Conservation (phyloP, 345 rosid genomes). For the Populus deltoides region DNA sequence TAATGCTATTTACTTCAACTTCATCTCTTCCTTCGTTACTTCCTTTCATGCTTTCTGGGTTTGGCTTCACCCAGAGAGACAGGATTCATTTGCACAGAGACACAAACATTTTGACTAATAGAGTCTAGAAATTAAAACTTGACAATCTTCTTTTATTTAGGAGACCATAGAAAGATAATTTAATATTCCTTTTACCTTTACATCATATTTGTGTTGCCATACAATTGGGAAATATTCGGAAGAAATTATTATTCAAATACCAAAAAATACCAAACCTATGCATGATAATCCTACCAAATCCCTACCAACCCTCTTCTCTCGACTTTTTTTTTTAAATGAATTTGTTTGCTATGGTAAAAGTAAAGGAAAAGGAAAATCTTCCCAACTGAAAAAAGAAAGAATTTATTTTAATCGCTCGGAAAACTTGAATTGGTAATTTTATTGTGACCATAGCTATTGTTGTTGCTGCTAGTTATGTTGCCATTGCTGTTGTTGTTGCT, state of each 20-base stretch:
- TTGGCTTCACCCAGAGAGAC: not conserved
- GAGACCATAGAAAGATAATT: not conserved
- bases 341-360: not conserved
- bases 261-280: slow-evolving; percentile 15
- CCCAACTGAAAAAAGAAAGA: not conserved
- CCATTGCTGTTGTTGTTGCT: slow-evolving; percentile 21
- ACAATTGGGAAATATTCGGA: not conserved
- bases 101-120: not conserved
- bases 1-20: not conserved
- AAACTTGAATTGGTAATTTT: slow-evolving; percentile 32
- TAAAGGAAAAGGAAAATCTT: not conserved
- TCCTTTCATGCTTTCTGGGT: not conserved
- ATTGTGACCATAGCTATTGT: slow-evolving; percentile 29
- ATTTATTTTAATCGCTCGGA: slow-evolving; percentile 25
- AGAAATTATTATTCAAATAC: slow-evolving; percentile 28
- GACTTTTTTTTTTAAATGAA: not conserved
- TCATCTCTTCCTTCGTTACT: not conserved
- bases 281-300: slow-evolving; percentile 6
- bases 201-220: slow-evolving; percentile 3
- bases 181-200: not conserved
- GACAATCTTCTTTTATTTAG: not conserved
- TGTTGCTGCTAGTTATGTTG: slow-evolving; percentile 10
- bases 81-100: not conserved
- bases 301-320: not conserved
- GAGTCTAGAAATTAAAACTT: not conserved